Evolutionary conservation across 2,329 filamentous ascomycete species (phyloP).

Genomic region (Hymenoscyphus infarciens): DNA sequence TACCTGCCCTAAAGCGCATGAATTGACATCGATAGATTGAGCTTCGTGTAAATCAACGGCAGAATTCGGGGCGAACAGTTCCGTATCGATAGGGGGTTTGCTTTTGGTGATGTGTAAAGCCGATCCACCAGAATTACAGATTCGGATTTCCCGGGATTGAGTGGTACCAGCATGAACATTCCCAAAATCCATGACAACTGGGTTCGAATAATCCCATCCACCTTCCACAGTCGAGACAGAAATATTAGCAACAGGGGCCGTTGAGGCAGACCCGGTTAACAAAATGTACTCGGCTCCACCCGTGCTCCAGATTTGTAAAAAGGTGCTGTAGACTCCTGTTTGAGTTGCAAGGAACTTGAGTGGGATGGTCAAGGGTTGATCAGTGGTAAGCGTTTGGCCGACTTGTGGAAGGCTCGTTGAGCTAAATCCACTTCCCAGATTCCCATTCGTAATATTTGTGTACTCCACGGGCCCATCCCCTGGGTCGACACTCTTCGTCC

Average conservation of each 20-base stretch:
- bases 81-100: slow-evolving; percentile 36
- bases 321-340: slow-evolving; percentile 36
- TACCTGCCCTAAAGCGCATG: slow-evolving; percentile 34
- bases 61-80: slow-evolving; percentile 36
- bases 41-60: slow-evolving; percentile 36
- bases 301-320: slow-evolving; percentile 38
- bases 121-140: slow-evolving; percentile 40
- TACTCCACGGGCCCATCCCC: slow-evolving; percentile 19
- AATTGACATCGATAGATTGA: slow-evolving; percentile 34
- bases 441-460: slow-evolving; percentile 34
- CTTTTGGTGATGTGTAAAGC: slow-evolving; percentile 39
- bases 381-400: slow-evolving; percentile 33
- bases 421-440: slow-evolving; percentile 36
- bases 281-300: slow-evolving; percentile 36
- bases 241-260: slow-evolving; percentile 36
- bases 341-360: slow-evolving; percentile 36
- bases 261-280: slow-evolving; percentile 36
- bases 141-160: slow-evolving; percentile 8
- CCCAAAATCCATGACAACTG: slow-evolving; percentile 35
- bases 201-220: slow-evolving; percentile 33
- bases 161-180: slow-evolving; percentile 34
- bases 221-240: slow-evolving; percentile 37
- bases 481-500: slow-evolving; percentile 29
- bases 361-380: slow-evolving; percentile 34
- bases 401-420: slow-evolving; percentile 34